Base-by-base conservation (phyloP, 352 stramenopile species). In the Phytophthora sansomeana region DNA sequence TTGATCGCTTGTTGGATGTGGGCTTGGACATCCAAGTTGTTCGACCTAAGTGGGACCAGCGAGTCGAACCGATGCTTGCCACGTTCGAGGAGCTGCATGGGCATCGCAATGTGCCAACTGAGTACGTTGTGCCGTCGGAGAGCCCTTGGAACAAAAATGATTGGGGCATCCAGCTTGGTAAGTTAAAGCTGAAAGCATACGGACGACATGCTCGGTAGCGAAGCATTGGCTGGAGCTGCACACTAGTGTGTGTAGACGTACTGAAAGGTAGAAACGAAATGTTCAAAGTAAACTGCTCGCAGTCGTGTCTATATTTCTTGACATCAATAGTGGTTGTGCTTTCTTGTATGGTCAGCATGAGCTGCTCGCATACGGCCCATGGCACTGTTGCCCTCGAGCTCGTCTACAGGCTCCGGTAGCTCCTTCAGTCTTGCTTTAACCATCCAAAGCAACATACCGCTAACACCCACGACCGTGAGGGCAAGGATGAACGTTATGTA, bases 401-500 rank as follows among this genome's bases (percentile, higher is more conserved):
- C 70, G 35, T 80, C 75, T 21, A 76, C 46, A 19, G 68, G 71
- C 53, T 77, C 71, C 11, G 71, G 68, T 17, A 89, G 72, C 41
- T 90, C 75, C 29, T 78, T 72, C 32, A 92, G 64, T 39, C 87
- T 86, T 52, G 68, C 67, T 63, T 78, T 84, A 53, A 92, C 83
- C 79, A 90, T 93, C 70, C 77, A 79, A 46, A 91, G 80, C 58
- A 95, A 48, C 76, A 90, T 79, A 13, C 72, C 69, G 47, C 81
- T 88, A 17, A 89, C 84, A 11, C 82, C 72, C 19, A 95, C 82
- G 58, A 95, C 77, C 38, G 74, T 78, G 42, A 95, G 71, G 41
- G 84, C 77, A 44, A 95, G 68, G 44, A 92, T 90, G 48, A 93
- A 95, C 6, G 78, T 78, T 53, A 92, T 95, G 67, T 90, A 91